Base-by-base conservation (phyloP, 345 rosid species). In the Excoecaria agallocha region DNA sequence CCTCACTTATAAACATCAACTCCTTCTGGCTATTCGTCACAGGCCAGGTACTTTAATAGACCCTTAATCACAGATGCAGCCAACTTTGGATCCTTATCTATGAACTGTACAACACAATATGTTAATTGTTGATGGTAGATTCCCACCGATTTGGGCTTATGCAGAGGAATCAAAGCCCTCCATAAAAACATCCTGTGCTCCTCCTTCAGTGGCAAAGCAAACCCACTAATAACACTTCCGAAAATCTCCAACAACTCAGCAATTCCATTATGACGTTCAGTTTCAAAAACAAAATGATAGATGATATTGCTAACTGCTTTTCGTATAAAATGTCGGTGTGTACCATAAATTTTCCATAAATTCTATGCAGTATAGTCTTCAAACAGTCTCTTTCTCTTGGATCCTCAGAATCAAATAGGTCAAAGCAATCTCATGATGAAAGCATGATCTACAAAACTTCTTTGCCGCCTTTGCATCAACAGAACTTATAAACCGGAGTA, bases 1-100 rank as follows among this genome's bases (percentile, higher is more conserved):
- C 55, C 83, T 91, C 96, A 12, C 96, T 89, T 75, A 91, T 82
- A 78, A 89, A 91, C 96, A 91, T 89, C 83, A 91, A 80, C 81
- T 88, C 93, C 85, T 91, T 91, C 84, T 89, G 96, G 83, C 96
- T 89, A 74, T 86, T 89, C 24, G 92, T 89, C 66, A 91, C 82
- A 0, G 96, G 96, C 96, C 96, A 91, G n/a, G 80, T 88, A 91
- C 80, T 84, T 91, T 79, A 91, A 66, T 60, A 89, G 83, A 57
- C 93, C 92, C 85, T 81, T 83, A 50, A 91, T 88, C 76, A 86
- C 92, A 60, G 71, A 48, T 77, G 79, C 67, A n/a, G 86, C 84
- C 78, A 89, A 73, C 77, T 87, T 89, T 58, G 84, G 88, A 74
- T 91, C 96, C 84, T 91, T 91, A 15, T 88, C 93, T 52, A 89